Percentiles rank a stretch among this genome's conserved stretches.
These are phyloP conservation scores for Linaria vulgaris DNA, from an alignment of 257 asterid species.

Conservation along the genomic window DNA sequence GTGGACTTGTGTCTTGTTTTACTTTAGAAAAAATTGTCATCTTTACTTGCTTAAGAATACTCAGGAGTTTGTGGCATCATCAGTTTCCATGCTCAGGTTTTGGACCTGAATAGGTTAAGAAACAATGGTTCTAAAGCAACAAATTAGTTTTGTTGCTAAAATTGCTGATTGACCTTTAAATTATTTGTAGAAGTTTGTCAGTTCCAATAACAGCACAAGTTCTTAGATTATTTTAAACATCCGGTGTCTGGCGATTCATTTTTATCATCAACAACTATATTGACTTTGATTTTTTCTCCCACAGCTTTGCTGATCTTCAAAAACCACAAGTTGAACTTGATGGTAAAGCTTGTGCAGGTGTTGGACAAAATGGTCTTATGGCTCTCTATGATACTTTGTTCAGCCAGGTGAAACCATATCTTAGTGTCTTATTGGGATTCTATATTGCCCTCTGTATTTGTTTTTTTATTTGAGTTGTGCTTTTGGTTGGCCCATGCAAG, in stretches of 20 bases:
- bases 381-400: slow-evolving; percentile 90
- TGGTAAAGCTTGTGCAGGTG: slow-evolving; percentile 99
- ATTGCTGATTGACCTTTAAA: not conserved
- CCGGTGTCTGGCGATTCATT: too few species aligned
- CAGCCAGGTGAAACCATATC: slow-evolving; percentile 69
- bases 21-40: slow-evolving; percentile 12
- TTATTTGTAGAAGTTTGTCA: too few species aligned
- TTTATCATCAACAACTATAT: not conserved
- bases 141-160: slow-evolving; percentile 4
- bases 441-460: not conserved
- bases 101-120: not conserved
- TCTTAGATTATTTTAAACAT: too few species aligned
- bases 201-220: too few species aligned
- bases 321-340: slow-evolving; percentile 96
- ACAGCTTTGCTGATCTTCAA: slow-evolving; percentile 96
- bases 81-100: not conserved
- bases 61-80: not conserved
- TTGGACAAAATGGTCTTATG: slow-evolving; percentile 98
- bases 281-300: slow-evolving; percentile 8
- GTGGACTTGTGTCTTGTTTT: not conserved
- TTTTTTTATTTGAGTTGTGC: slow-evolving; percentile 4
- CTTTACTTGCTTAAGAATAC: slow-evolving; percentile 9
- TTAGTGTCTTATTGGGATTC: not conserved
- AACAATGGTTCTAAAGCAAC: slow-evolving; percentile 1
- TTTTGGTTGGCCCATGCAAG: not conserved